Percentiles rank a stretch among this genome's conserved stretches.
Evolutionary conservation across 805 yeast genomes (phyloP).

Genomic region (Saturnispora sanitii): DNA sequence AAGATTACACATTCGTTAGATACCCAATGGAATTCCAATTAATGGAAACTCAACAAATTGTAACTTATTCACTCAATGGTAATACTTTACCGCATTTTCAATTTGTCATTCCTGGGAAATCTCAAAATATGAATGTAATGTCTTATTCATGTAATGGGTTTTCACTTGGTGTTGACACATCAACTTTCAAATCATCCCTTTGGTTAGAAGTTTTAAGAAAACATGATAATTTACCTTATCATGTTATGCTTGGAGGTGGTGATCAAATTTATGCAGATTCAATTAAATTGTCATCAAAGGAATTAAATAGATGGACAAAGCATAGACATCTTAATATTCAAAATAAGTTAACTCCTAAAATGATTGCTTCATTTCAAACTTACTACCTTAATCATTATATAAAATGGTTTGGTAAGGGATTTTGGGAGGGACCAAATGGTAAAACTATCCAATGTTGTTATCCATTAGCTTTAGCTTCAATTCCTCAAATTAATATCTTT

Average conservation of each 20-base stretch:
- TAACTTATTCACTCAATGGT: slow-evolving; percentile 51
- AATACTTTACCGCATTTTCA: slow-evolving; percentile 34
- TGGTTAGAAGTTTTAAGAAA: slow-evolving; percentile 78
- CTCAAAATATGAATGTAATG: slow-evolving; percentile 69
- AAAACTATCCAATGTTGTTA: slow-evolving; percentile 55
- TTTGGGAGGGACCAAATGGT: slow-evolving; percentile 64
- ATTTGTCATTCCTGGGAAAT: slow-evolving; percentile 57
- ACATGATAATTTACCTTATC: slow-evolving; percentile 51
- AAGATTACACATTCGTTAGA: slow-evolving; percentile 54
- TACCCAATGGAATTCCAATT: slow-evolving; percentile 46
- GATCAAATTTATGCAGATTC: slow-evolving; percentile 90
- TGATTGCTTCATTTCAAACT: slow-evolving; percentile 44
- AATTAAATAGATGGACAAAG: slow-evolving; percentile 53
- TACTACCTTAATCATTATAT: slow-evolving; percentile 69
- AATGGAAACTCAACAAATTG: slow-evolving; percentile 43
- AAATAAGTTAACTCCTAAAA: slow-evolving; percentile 35
- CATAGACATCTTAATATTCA: slow-evolving; percentile 38
- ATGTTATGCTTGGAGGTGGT: slow-evolving; percentile 96
- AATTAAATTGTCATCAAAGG: slow-evolving; percentile 47
- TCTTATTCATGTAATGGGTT: slow-evolving; percentile 90
- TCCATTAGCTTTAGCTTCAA: slow-evolving; percentile 69
- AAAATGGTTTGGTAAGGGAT: slow-evolving; percentile 86
- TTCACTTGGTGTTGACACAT: slow-evolving; percentile 61
- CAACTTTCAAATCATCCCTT: slow-evolving; percentile 57
- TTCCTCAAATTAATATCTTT: slow-evolving; percentile 77